These are phyloP conservation scores for Kodamaea ohmeri DNA, from an alignment of 1,139 yeast genomes.

Conservation along the genomic window DNA sequence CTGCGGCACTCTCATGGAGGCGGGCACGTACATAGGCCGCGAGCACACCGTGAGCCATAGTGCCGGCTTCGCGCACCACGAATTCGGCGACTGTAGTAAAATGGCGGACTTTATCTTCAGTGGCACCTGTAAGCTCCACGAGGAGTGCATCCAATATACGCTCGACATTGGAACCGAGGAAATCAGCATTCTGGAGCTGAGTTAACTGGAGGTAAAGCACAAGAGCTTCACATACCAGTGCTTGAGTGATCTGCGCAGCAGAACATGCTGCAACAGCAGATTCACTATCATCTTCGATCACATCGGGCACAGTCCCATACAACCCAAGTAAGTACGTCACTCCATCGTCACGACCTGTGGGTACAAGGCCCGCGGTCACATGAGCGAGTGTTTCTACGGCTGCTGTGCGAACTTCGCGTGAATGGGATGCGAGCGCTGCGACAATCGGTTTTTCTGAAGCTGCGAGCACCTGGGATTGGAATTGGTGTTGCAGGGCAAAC, in stretches of 20 bases:
- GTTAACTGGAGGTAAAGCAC: slow-evolving; percentile 42
- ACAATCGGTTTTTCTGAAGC: slow-evolving; percentile 32
- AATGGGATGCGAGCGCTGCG: slow-evolving; percentile 32
- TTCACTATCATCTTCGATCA: slow-evolving; percentile 17
- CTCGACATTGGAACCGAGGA: slow-evolving; percentile 28
- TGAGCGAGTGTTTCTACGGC: slow-evolving; percentile 37
- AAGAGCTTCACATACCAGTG: slow-evolving; percentile 35
- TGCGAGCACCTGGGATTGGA: slow-evolving; percentile 30
- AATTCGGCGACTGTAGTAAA: slow-evolving; percentile 29
- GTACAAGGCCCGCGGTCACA: slow-evolving; percentile 36
- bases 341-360: slow-evolving; percentile 39
- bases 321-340: slow-evolving; percentile 34
- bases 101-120: slow-evolving; percentile 17
- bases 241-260: slow-evolving; percentile 26
- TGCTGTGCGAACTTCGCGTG: slow-evolving; percentile 39
- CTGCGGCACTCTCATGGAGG: background rate
- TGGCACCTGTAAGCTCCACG: slow-evolving; percentile 10
- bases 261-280: slow-evolving; percentile 22
- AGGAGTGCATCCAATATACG: slow-evolving; percentile 33
- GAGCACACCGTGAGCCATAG: slow-evolving; percentile 39
- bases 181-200: slow-evolving; percentile 43
- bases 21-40: slow-evolving; percentile 20
- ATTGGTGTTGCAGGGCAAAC: slow-evolving; percentile 42
- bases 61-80: slow-evolving; percentile 39
- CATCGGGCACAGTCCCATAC: slow-evolving; percentile 19